Evolutionary conservation across 768 basidiomycete species (phyloP).

Genomic region (Suillus americanus): DNA sequence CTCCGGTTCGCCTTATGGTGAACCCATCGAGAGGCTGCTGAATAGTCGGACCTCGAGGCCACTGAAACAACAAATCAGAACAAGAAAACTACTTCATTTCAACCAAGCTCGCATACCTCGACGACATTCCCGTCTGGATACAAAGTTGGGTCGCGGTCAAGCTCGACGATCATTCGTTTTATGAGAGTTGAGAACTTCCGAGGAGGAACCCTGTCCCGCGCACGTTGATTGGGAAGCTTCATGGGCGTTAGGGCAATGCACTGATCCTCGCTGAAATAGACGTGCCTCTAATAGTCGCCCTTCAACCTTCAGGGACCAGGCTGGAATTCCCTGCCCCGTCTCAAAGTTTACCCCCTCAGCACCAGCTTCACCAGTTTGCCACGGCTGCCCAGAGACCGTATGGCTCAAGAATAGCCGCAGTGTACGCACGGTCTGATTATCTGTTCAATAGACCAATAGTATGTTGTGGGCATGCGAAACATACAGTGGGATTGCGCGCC

Average conservation of each 20-base stretch:
- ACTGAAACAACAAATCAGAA: constrained; percentile 37
- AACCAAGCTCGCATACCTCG: constrained; percentile 53
- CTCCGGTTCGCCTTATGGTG: constrained; percentile 79
- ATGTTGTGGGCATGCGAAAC: constrained; percentile 1
- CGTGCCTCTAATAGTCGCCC: constrained; percentile 81
- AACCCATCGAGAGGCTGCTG: constrained; percentile 81
- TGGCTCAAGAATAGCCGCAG: constrained; percentile 87
- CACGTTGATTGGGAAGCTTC: constrained; percentile 60
- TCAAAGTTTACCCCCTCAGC: constrained; percentile 54
- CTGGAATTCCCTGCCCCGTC: constrained; percentile 86
- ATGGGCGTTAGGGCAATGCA: background rate
- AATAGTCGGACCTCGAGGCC: constrained; percentile 56
- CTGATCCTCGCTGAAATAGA: constrained; percentile 9
- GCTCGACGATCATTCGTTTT: constrained; percentile 80
- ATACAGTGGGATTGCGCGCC: constrained; percentile 62
- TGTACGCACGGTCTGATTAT: constrained; percentile 70
- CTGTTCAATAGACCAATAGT: constrained; percentile 12
- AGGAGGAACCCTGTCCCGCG: constrained; percentile 57
- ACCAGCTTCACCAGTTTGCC: constrained; percentile 61
- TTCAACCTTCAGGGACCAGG: constrained; percentile 87
- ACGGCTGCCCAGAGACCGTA: constrained; percentile 79
- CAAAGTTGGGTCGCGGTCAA: constrained; percentile 79
- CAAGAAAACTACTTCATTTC: background rate
- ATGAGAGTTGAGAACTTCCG: constrained; percentile 87
- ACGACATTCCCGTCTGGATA: constrained; percentile 88